Conservation (phyloP, 1,139 yeast species). For the Pichia sp. region DNA sequence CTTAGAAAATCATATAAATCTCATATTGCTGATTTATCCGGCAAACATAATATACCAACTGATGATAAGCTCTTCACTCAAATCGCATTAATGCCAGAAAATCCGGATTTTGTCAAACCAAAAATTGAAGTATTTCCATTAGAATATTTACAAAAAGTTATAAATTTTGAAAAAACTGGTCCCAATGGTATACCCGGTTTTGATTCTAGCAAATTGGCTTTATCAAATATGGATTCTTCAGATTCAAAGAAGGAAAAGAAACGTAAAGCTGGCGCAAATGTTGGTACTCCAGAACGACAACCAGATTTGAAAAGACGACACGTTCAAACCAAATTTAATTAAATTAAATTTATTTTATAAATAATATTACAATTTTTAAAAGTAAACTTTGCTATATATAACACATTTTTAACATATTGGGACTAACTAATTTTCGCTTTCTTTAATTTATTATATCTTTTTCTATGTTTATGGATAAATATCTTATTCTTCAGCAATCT, state of each 20-base stretch:
- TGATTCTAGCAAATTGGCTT: conserved; percentile 62
- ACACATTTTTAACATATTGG: too few species aligned
- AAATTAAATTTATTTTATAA: not conserved
- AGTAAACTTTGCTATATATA: not conserved
- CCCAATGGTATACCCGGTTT: conserved; percentile 76
- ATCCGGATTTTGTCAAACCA: conserved; percentile 31
- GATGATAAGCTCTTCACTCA: conserved; percentile 47
- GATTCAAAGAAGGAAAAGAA: conserved; percentile 32
- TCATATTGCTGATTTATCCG: conserved; percentile 82
- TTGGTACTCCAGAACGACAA: conserved; percentile 18
- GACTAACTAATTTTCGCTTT: not conserved
- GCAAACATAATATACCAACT: conserved; percentile 59
- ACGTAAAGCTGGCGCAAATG: conserved; percentile 15
- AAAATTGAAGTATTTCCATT: conserved; percentile 47
- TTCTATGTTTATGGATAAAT: conserved; percentile 19
- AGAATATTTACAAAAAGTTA: conserved; percentile 42
- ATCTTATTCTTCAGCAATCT: conserved; percentile 52
- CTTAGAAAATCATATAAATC: conserved; percentile 89
- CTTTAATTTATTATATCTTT: conserved; percentile 11
- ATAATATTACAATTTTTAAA: not conserved
- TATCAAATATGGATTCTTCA: conserved; percentile 38
- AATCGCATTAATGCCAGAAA: conserved; percentile 39
- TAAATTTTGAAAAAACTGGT: conserved; percentile 63
- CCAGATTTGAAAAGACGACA: conserved; percentile 25
- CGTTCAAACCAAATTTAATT: conserved; percentile 28